These are phyloP conservation scores for Arabidopsis lyrata DNA, from an alignment of 441 rosid genomes.

Conservation along the genomic window DNA sequence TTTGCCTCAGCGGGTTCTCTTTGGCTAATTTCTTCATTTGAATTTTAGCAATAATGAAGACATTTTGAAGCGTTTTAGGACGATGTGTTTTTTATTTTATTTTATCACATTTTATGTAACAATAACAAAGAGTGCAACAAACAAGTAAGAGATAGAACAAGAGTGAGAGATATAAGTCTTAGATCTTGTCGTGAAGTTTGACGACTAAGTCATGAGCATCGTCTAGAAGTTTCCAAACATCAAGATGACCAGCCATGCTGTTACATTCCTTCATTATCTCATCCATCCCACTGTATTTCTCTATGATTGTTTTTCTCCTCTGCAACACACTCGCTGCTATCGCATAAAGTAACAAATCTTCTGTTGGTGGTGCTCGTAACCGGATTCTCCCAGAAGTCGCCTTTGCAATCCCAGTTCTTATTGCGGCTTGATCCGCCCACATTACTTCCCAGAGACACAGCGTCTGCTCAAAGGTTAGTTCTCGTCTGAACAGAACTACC, in stretches of 20 bases:
- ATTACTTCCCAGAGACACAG: conserved; percentile 93
- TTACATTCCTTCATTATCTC: conserved; percentile 94
- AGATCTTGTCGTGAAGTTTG: conserved; percentile 76
- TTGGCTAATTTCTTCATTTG: not conserved
- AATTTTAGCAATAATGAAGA: not conserved
- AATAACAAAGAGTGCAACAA: conserved; percentile 32
- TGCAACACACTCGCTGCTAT: conserved; percentile 93
- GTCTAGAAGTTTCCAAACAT: conserved; percentile 95
- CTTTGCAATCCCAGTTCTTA: conserved; percentile 74
- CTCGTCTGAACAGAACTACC: conserved; percentile 90
- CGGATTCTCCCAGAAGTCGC: conserved; percentile 82
- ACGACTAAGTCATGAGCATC: conserved; percentile 92
- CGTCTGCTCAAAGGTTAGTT: conserved; percentile 80
- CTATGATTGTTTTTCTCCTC: conserved; percentile 85
- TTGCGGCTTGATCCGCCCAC: conserved; percentile 97
- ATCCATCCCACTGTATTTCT: conserved; percentile 86
- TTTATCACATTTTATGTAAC: conserved; percentile 31
- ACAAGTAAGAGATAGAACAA: not conserved
- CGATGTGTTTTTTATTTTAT: not conserved
- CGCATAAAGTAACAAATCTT: conserved; percentile 88
- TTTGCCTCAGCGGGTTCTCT: not conserved
- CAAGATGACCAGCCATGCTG: conserved; percentile 84
- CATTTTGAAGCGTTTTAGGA: not conserved
- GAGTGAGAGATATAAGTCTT: conserved; percentile 4
- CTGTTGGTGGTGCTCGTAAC: conserved; percentile 83